These are phyloP conservation scores for Chlorella ohadii DNA, from an alignment of 139 green algal species.

Conservation along the genomic window DNA sequence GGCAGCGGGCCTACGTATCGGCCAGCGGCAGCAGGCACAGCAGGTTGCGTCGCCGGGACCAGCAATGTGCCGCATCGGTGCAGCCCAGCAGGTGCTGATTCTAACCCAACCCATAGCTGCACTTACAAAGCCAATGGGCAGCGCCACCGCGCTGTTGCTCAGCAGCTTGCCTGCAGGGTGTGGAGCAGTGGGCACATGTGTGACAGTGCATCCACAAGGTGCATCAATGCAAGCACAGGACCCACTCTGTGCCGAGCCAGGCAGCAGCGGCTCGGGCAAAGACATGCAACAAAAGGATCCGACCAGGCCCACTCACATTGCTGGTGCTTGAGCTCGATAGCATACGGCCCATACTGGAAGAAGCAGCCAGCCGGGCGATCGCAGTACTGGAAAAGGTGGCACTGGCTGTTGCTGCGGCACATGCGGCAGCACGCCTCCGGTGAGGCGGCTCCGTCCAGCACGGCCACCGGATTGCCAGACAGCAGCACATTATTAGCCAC, in stretches of 20 bases:
- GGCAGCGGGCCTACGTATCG: too few species aligned
- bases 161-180: neutral
- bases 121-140: neutral
- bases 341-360: neutral
- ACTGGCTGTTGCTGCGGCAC: neutral
- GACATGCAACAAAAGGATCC: too few species aligned
- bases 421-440: neutral
- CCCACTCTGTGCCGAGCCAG: too few species aligned
- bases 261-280: too few species aligned
- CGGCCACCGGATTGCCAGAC: neutral
- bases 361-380: neutral
- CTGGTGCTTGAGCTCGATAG: neutral
- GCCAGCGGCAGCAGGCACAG: too few species aligned
- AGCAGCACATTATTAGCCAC: neutral
- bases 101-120: too few species aligned
- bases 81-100: too few species aligned
- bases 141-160: neutral
- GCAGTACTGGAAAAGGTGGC: neutral
- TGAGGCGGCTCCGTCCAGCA: neutral
- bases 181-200: neutral
- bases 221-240: neutral
- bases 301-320: neutral
- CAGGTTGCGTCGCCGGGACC: too few species aligned
- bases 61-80: too few species aligned
- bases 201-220: neutral